Evolutionary conservation across 2,329 filamentous ascomycete genomes (phyloP), one percentile per base, ranked within the genome.

Genomic region (Penicillium freii): DNA sequence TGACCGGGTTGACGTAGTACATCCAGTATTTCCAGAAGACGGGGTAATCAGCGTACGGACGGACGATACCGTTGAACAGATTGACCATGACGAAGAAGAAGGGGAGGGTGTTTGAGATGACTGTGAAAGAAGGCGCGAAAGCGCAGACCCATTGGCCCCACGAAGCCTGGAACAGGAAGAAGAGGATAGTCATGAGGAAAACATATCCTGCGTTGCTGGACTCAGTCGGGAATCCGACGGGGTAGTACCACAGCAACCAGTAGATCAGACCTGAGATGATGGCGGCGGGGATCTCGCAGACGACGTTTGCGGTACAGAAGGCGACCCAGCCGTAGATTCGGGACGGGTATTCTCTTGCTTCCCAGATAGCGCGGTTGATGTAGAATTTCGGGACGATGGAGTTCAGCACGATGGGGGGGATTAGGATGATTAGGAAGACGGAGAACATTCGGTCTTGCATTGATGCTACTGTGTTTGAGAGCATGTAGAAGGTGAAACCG

Each of bases 141-240:
- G 91, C 90, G 61, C 87, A 89, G 64, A 94, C 91, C 89, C 89
- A 93, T 71, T 92, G 90, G 21, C 88, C 91, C 89, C 87, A 92
- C 63, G 81, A 86, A 33, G 82, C 83, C 71, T 87, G 83, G 80
- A 92, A 92, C 8, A 92, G 73, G 78, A 86, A 91, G 77, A 92
- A 92, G 0, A 93, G 80, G 67, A 92, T 77, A 0, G 84, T 84
- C 87, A 94, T 92, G 27, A 93, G 75, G 77, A 89, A 93, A 17
- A 87, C 83, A 71, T 92, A 93, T 13, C 90, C 90, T 0, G 88
- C 83, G 0, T 84, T 84, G 1, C 81, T 80, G 34, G 84, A 82
- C 59, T 88, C 84, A 0, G 80, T 81, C 0, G 89, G 88, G 1
- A 92, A 77, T 0, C 90, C 90, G 0, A 87, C 83, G 0, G 89